phyloP scores from a whole-genome alignment of 2,329 filamentous ascomycete species.

The Scytalidium lignicola region DNA sequence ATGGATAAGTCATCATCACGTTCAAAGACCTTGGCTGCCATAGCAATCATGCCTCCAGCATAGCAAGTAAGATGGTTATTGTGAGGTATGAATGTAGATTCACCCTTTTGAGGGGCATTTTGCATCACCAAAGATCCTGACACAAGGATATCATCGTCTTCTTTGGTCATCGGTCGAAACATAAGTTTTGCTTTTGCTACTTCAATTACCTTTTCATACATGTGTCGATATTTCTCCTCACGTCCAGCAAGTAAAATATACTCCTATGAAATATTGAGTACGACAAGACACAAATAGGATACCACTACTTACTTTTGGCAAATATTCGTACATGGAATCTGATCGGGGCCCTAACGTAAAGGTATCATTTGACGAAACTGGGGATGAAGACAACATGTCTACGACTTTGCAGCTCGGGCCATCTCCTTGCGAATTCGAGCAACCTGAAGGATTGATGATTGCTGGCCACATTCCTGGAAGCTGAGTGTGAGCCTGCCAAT shows the following conservation, averaged over 20 bases:
- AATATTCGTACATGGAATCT: conserved; percentile 51
- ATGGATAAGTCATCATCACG: conserved; percentile 46
- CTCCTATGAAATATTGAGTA: conserved; percentile 33
- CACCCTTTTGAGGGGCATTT: not conserved
- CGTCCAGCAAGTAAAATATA: conserved; percentile 59
- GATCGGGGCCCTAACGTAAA: conserved; percentile 31
- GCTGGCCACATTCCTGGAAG: conserved; percentile 62
- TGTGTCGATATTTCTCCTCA: conserved; percentile 37
- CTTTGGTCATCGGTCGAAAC: conserved; percentile 37
- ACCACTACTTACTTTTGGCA: conserved; percentile 49
- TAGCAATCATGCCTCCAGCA: conserved; percentile 61
- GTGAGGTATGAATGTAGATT: conserved; percentile 5
- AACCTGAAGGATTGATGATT: conserved; percentile 47
- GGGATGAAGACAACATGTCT: no score
- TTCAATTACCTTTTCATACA: conserved; percentile 38
- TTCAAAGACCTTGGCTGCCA: conserved; percentile 56
- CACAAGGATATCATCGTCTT: conserved; percentile 39
- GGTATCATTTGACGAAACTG: not conserved
- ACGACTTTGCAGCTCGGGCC: no score
- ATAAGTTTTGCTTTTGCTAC: conserved; percentile 37
- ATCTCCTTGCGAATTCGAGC: conserved; percentile 29
- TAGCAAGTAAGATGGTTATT: conserved; percentile 66
- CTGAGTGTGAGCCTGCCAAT: conserved; percentile 47
- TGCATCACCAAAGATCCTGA: conserved; percentile 36
- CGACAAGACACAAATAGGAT: conserved; percentile 17